Conservation (phyloP, 2,329 filamentous ascomycete species). For the Venturia aucupariae region DNA sequence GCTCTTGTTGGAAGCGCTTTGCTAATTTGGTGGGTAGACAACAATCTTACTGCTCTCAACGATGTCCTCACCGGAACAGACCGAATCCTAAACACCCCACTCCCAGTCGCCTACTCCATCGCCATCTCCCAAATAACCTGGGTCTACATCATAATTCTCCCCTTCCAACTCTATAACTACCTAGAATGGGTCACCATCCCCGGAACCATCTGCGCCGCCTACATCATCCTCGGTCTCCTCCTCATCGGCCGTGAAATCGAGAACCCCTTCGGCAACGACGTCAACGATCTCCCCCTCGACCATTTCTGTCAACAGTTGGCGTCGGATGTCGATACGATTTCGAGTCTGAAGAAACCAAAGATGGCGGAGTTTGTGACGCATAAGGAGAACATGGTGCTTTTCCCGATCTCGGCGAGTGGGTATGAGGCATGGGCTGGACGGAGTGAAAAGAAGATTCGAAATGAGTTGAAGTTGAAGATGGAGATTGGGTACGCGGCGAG, state of each 20-base stretch:
- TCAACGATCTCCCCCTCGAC: constrained; percentile 73
- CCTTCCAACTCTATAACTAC: constrained; percentile 63
- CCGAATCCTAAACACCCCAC: constrained; percentile 70
- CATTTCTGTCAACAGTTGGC: constrained; percentile 69
- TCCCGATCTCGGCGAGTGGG: constrained; percentile 37
- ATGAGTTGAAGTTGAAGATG: constrained; percentile 13
- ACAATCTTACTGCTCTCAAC: constrained; percentile 52
- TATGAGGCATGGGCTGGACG: constrained; percentile 10
- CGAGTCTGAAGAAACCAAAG: constrained; percentile 41
- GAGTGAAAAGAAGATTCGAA: constrained; percentile 9
- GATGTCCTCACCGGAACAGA: constrained; percentile 66
- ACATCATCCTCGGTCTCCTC: constrained; percentile 73
- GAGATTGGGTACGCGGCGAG: constrained; percentile 12
- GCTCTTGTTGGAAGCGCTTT: background rate
- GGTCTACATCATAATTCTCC: constrained; percentile 71
- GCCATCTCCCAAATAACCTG: constrained; percentile 80
- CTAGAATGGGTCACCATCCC: constrained; percentile 71
- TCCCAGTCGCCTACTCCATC: constrained; percentile 76
- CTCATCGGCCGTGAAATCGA: constrained; percentile 75
- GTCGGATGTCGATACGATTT: constrained; percentile 64
- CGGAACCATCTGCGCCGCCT: constrained; percentile 54
- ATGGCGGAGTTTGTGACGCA: constrained; percentile 43
- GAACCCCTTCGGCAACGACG: constrained; percentile 75
- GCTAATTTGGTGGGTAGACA: constrained; percentile 8
- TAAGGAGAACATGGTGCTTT: constrained; percentile 45